Conservation (phyloP, 164 flowering plant species). For the Euptelea pleiosperma region DNA sequence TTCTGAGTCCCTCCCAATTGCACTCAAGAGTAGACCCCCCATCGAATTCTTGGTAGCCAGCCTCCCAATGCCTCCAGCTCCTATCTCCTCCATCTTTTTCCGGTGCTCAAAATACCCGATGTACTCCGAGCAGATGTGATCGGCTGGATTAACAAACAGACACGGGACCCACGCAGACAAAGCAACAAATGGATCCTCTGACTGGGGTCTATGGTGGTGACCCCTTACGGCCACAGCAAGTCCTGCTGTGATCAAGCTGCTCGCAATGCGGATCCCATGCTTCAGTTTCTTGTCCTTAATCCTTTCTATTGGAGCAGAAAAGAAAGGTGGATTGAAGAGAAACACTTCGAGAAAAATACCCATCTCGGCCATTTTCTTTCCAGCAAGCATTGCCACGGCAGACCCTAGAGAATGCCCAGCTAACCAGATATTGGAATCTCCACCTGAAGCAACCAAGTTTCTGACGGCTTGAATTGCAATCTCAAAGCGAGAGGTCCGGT, state of each 20-base stretch:
- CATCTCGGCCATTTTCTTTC: conserved; percentile 69
- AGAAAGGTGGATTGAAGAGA: conserved; percentile 86
- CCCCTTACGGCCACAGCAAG: conserved; percentile 44
- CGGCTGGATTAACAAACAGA: conserved; percentile 59
- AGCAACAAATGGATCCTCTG: conserved; percentile 40
- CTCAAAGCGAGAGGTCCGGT: conserved; percentile 60
- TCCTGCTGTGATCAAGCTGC: conserved; percentile 73
- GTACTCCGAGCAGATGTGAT: conserved; percentile 66
- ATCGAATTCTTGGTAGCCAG: conserved; percentile 62
- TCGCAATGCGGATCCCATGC: conserved; percentile 59
- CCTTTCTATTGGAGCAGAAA: conserved; percentile 68
- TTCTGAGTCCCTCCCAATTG: conserved; percentile 48
- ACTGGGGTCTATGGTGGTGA: conserved; percentile 8
- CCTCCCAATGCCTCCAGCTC: conserved; percentile 50
- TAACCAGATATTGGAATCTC: conserved; percentile 57
- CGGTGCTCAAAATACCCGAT: conserved; percentile 72
- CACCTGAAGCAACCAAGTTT: conserved; percentile 44
- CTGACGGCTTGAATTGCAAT: conserved; percentile 66
- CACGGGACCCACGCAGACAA: conserved; percentile 58
- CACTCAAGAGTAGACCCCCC: conserved; percentile 44
- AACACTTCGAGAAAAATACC: conserved; percentile 57
- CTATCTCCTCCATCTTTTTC: conserved; percentile 65
- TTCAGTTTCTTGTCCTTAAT: conserved; percentile 58
- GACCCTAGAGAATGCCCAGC: conserved; percentile 94
- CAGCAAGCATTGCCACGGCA: conserved; percentile 81